phyloP scores from a whole-genome alignment of 148 eudicot genomes.

The Nepenthes gracilis region DNA sequence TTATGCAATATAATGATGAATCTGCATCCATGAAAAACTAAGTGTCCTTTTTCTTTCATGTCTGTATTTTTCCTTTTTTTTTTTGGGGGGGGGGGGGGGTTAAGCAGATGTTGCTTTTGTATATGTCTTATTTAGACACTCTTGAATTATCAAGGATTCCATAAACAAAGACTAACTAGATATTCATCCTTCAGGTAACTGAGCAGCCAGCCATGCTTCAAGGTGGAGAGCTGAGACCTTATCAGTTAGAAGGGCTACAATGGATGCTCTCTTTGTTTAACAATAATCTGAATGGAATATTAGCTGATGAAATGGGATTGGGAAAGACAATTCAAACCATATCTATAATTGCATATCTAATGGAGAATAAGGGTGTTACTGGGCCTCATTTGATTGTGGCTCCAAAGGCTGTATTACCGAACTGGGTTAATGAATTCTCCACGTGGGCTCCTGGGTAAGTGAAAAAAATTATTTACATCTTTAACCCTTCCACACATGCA shows the following conservation, averaged over 20 bases:
- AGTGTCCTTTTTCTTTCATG: too few relatives aligned
- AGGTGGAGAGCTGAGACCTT: slow-evolving; percentile 95
- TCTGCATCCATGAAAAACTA: too few relatives aligned
- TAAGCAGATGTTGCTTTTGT: too few relatives aligned
- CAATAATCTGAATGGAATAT: slow-evolving; percentile 92
- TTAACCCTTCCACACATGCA: neutral
- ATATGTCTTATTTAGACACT: too few relatives aligned
- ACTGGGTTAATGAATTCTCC: slow-evolving; percentile 80
- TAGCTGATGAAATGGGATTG: slow-evolving; percentile 99
- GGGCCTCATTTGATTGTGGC: slow-evolving; percentile 97
- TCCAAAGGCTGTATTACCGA: slow-evolving; percentile 95
- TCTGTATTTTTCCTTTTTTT: too few relatives aligned
- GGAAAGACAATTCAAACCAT: slow-evolving; percentile 98
- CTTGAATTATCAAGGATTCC: too few relatives aligned
- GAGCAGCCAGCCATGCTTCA: slow-evolving; percentile 98
- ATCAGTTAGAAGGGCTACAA: slow-evolving; percentile 96
- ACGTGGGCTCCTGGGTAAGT: slow-evolving; percentile 90
- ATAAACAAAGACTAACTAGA: slow-evolving; percentile 2
- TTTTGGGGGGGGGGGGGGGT: too few relatives aligned
- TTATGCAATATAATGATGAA: too few relatives aligned
- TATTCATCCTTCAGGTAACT: slow-evolving; percentile 44
- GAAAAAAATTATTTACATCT: neutral
- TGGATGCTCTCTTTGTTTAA: slow-evolving; percentile 98
- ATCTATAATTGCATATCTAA: slow-evolving; percentile 76
- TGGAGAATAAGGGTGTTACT: slow-evolving; percentile 79